Conservation (phyloP, 176 grass and related monocot species). For the Zea luxurians region DNA sequence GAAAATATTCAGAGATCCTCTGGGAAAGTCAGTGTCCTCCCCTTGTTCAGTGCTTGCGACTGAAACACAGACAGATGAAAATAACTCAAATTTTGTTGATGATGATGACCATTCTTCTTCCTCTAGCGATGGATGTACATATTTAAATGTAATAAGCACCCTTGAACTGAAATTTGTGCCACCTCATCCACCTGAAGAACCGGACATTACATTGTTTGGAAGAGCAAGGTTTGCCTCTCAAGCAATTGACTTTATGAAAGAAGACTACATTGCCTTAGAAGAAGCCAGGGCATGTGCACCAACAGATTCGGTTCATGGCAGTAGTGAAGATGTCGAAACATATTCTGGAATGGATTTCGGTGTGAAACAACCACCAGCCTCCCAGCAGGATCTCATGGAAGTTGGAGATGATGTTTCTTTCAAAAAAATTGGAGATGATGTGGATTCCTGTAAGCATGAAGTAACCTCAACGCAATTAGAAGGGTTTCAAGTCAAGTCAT, state of each 20-base stretch:
- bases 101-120: conserved; percentile 5
- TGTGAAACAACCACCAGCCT: conserved; percentile 7
- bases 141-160: conserved; percentile 38
- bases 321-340: conserved; percentile 20
- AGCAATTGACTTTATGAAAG: conserved; percentile 55
- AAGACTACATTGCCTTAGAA: conserved; percentile 37
- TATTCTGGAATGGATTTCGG: neutral
- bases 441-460: neutral
- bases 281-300: neutral
- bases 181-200: conserved; percentile 40
- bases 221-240: conserved; percentile 77
- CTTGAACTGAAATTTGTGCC: conserved; percentile 62
- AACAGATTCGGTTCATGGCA: conserved; percentile 24
- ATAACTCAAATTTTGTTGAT: conserved; percentile 26
- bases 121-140: conserved; percentile 32
- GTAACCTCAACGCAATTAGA: conserved; percentile 10
- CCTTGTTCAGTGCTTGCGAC: conserved; percentile 26
- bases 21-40: conserved; percentile 36
- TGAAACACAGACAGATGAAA: conserved; percentile 23
- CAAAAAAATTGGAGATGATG: conserved; percentile 1
- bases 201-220: conserved; percentile 78
- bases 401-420: neutral
- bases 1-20: conserved; percentile 68
- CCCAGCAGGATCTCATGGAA: neutral
- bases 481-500: conserved; percentile 14